These are phyloP conservation scores for Plasmodium billcollinsi DNA, from an alignment of 169 alveolate genomes.

Conservation along the genomic window DNA sequence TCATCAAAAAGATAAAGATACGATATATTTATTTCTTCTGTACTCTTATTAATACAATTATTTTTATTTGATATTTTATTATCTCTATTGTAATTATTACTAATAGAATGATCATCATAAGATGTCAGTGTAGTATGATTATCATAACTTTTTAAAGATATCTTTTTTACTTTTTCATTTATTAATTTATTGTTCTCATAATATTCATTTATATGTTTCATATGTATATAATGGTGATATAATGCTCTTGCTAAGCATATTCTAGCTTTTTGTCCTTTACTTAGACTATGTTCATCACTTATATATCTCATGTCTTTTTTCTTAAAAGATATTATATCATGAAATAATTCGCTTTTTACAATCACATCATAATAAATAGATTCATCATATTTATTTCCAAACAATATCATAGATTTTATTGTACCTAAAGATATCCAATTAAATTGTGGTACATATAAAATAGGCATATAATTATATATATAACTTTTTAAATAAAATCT, in stretches of 20 bases:
- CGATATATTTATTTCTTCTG: conserved; percentile 9
- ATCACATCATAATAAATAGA: conserved; percentile 76
- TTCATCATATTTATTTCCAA: conserved; percentile 81
- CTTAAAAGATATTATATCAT: conserved; percentile 85
- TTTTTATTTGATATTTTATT: not conserved
- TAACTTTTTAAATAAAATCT: conserved; percentile 37
- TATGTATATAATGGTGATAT: conserved; percentile 80
- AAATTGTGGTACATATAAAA: conserved; percentile 86
- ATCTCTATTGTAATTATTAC: not conserved
- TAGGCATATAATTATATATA: conserved; percentile 76
- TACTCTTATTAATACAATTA: not conserved
- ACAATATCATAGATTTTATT: conserved; percentile 84
- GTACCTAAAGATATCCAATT: conserved; percentile 90
- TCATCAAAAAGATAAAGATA: conserved; percentile 78
- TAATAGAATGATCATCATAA: no score
- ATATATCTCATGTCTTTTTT: conserved; percentile 82
- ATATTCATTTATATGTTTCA: not conserved
- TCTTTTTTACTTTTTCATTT: not conserved
- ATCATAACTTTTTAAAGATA: not conserved
- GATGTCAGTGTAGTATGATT: not conserved
- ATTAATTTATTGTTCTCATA: not conserved
- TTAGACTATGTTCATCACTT: conserved; percentile 85
- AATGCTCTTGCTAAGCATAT: conserved; percentile 93
- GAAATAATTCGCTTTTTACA: conserved; percentile 78
- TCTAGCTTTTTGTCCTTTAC: conserved; percentile 96